Evolutionary conservation across 352 stramenopile genomes (phyloP).

Genomic region (Saprolegnia parasitica): DNA sequence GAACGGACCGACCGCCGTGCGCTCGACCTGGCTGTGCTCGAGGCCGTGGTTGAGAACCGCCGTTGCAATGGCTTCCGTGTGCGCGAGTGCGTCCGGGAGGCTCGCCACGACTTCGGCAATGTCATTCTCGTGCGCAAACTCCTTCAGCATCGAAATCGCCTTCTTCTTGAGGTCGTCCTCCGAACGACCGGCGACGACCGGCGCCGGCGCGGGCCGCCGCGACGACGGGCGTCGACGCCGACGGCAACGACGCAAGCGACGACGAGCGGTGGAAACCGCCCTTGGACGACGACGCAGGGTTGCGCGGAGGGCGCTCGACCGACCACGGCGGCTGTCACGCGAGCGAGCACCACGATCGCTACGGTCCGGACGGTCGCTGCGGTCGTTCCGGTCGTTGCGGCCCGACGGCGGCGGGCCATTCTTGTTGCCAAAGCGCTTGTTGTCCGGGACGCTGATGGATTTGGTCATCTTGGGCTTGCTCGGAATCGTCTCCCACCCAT

Average conservation of each 20-base stretch:
- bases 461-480: slow-evolving; percentile 57
- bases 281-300: not conserved
- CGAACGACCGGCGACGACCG: slow-evolving; percentile 32
- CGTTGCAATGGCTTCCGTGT: slow-evolving; percentile 48
- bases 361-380: not conserved
- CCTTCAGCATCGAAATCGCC: slow-evolving; percentile 72
- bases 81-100: slow-evolving; percentile 48
- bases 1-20: slow-evolving; percentile 47
- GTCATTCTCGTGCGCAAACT: slow-evolving; percentile 84
- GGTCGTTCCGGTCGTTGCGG: slow-evolving; percentile 15
- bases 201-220: slow-evolving; percentile 21
- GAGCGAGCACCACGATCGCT: not conserved
- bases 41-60: slow-evolving; percentile 61
- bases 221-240: slow-evolving; percentile 37
- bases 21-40: slow-evolving; percentile 65
- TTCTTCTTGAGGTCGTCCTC: slow-evolving; percentile 78
- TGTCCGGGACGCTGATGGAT: slow-evolving; percentile 31
- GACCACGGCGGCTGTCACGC: slow-evolving; percentile 20
- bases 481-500: slow-evolving; percentile 72
- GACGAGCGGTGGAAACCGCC: slow-evolving; percentile 6
- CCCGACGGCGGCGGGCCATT: slow-evolving; percentile 30
- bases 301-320: slow-evolving; percentile 16
- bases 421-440: slow-evolving; percentile 30
- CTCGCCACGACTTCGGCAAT: slow-evolving; percentile 63
- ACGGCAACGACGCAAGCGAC: slow-evolving; percentile 5